Percentiles rank a stretch among this genome's conserved stretches.
These are phyloP conservation scores for Dittrichia graveolens DNA, from an alignment of 129 eudicot species.

Conservation along the genomic window DNA sequence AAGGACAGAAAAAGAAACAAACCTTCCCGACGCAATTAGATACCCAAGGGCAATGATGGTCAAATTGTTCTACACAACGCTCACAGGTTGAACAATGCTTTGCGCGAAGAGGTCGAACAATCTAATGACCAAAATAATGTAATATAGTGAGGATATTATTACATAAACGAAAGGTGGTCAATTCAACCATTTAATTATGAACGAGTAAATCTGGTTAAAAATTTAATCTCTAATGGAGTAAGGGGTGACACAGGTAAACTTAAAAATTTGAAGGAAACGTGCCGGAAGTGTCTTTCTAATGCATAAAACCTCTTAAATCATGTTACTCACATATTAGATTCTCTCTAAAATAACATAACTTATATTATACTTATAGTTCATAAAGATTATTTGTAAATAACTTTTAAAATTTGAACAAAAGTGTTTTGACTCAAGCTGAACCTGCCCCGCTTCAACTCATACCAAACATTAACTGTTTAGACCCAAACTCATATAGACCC, in stretches of 20 bases:
- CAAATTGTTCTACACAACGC: constrained; percentile 99
- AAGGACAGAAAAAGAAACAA: constrained; percentile 15
- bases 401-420: neutral
- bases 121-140: constrained; percentile 47
- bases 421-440: neutral
- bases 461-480: neutral
- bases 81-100: constrained; percentile 99
- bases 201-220: neutral
- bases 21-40: constrained; percentile 99
- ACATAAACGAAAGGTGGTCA: neutral
- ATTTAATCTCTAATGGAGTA: neutral
- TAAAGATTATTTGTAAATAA: neutral
- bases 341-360: neutral
- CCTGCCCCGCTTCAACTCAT: neutral
- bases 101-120: constrained; percentile 96
- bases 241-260: neutral
- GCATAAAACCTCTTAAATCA: neutral
- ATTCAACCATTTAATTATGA: constrained; percentile 1
- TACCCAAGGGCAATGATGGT: constrained; percentile 99
- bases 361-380: neutral
- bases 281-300: neutral
- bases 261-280: neutral
- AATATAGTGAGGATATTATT: neutral
- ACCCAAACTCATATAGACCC: neutral
- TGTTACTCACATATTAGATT: neutral